phyloP scores from a whole-genome alignment of 2,329 filamentous ascomycete genomes.

The Aureobasidium musti region DNA sequence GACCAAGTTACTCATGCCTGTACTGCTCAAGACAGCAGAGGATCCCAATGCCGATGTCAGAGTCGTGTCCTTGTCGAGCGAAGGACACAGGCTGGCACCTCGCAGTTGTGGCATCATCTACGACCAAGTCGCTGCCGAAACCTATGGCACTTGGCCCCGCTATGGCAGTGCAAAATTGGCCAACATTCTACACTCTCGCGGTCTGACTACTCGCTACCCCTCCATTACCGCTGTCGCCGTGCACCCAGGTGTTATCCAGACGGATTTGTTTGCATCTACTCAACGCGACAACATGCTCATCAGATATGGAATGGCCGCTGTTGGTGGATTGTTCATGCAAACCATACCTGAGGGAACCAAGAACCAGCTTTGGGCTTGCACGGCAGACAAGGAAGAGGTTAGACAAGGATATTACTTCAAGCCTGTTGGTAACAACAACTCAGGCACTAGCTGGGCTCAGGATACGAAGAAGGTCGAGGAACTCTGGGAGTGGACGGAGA shows the following conservation, averaged over 20 bases:
- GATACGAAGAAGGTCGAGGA: slow-evolving; percentile 39
- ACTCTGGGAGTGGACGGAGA: slow-evolving; percentile 45
- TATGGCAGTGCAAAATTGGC: slow-evolving; percentile 56
- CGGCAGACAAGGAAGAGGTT: slow-evolving; percentile 40
- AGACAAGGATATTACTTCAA: slow-evolving; percentile 49
- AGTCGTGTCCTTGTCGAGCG: slow-evolving; percentile 47
- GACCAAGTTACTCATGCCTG: slow-evolving; percentile 50
- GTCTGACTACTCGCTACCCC: slow-evolving; percentile 50
- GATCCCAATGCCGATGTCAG: slow-evolving; percentile 44
- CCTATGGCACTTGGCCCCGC: slow-evolving; percentile 41
- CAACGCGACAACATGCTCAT: slow-evolving; percentile 36
- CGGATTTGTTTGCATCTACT: slow-evolving; percentile 45
- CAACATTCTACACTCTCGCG: slow-evolving; percentile 51
- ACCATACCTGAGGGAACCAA: slow-evolving; percentile 40
- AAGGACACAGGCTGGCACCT: slow-evolving; percentile 34
- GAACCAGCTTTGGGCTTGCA: slow-evolving; percentile 50
- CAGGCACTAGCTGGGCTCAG: slow-evolving; percentile 32
- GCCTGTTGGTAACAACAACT: slow-evolving; percentile 42
- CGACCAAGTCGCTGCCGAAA: slow-evolving; percentile 37
- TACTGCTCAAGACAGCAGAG: slow-evolving; percentile 47
- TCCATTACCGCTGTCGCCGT: slow-evolving; percentile 48
- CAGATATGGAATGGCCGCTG: slow-evolving; percentile 37
- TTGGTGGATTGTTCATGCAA: slow-evolving; percentile 34
- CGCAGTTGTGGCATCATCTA: slow-evolving; percentile 40
- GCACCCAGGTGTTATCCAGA: slow-evolving; percentile 54